Evolutionary conservation across 257 asterid genomes (phyloP).

Genomic region (Echium plantagineum): DNA sequence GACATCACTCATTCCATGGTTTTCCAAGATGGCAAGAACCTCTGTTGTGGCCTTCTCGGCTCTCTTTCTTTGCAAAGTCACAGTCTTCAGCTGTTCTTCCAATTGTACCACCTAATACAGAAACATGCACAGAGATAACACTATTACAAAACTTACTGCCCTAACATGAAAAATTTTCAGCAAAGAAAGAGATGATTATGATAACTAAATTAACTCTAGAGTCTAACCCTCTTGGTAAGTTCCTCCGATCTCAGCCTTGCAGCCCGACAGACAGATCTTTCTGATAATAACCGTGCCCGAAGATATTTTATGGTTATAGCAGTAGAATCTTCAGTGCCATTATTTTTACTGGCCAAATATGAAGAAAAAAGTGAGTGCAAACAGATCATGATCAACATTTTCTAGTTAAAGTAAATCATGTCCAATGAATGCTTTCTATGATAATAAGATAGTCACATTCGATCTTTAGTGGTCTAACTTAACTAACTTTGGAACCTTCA

Average conservation of each 20-base stretch:
- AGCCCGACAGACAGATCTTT: conserved; percentile 75
- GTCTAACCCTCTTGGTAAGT: conserved; percentile 74
- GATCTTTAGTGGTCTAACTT: neutral
- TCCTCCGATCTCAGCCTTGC: conserved; percentile 85
- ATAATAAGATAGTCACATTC: neutral
- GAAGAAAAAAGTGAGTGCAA: conserved; percentile 16
- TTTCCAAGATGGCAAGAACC: conserved; percentile 68
- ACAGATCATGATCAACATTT: neutral
- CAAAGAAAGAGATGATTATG: conserved; percentile 3
- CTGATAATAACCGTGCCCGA: conserved; percentile 72
- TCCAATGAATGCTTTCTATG: conserved; percentile 3
- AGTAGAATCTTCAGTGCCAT: conserved; percentile 52
- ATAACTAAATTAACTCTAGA: conserved; percentile 1
- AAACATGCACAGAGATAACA: conserved; percentile 7
- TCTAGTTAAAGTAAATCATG: conserved; percentile 4
- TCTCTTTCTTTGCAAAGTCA: conserved; percentile 63
- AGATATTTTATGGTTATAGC: conserved; percentile 79
- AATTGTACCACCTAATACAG: conserved; percentile 55
- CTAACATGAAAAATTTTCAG: neutral
- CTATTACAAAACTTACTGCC: conserved; percentile 1
- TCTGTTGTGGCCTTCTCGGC: conserved; percentile 88
- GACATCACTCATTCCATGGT: conserved; percentile 52
- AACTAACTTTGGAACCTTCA: neutral
- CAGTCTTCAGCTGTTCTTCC: conserved; percentile 69
- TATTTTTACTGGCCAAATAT: conserved; percentile 20